Evolutionary conservation across 805 yeast species (phyloP), one percentile per base, ranked within the genome.

Genomic region (Sungouiella blattae): DNA sequence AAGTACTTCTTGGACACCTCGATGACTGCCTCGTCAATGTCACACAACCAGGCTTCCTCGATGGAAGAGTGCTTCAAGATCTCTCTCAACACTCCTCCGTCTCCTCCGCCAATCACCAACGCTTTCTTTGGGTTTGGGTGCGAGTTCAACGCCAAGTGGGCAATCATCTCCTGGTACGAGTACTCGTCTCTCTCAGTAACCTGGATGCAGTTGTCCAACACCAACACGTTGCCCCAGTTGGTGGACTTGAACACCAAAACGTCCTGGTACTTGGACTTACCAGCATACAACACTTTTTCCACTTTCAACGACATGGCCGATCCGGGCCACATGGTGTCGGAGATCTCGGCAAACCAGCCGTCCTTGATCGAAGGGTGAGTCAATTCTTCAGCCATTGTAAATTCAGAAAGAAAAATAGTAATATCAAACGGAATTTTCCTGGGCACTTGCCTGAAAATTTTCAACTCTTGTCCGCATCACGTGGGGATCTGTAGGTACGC

Each of bases 261-360:
- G 57, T 91, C 98, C 71, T 91, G 98, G 65, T 84, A 91, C 63
- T 81, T 76, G 41, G 96, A 86, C 63, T 82, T 75, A 61, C 83
- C 95, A 43, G 77, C 83, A 66, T 85, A 88, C 47, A 91, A 73
- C 35, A 91, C 77, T 63, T 88, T 80, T 49, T 91, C 87, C 39
- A 91, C 98, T 46, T 80, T 77, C 50, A 91, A 73, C 34, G 88
- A 77, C 93, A 93, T 82, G 50, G 97, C 98, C 74, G 89, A 96
- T 47, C 98, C 98, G 20, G 98, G 98, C 95, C 96, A 91, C 87
- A 87, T 84, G 58, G 95, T 86, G 63, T 89, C 87, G 49, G 95
- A 85, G 61, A 85, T 73, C 66, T 91, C 98, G 54, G 91, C 80
- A 70, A 91, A 91, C 98, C 98, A 91, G 57, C 97, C 97, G 64